Conservation (phyloP, 768 basidiomycete species). For the Suillus lakei region DNA sequence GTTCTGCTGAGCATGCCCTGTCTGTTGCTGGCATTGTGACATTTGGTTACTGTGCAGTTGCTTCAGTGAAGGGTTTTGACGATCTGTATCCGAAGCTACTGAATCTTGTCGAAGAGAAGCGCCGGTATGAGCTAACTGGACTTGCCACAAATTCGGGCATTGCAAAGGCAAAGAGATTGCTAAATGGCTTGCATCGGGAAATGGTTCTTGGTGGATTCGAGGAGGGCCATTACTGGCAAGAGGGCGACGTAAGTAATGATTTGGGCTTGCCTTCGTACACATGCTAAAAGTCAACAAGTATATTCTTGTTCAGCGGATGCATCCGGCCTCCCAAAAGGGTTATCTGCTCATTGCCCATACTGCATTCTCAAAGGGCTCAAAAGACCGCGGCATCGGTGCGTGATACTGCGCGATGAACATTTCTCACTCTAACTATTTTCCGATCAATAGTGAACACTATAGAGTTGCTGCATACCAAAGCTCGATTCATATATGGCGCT, state of each 20-base stretch:
- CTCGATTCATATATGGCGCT: slow-evolving; percentile 82
- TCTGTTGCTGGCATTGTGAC: slow-evolving; percentile 92
- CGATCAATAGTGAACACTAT: slow-evolving; percentile 71
- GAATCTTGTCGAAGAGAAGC: slow-evolving; percentile 84
- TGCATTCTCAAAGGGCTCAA: slow-evolving; percentile 83
- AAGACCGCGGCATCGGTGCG: slow-evolving; percentile 82
- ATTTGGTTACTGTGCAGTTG: slow-evolving; percentile 87
- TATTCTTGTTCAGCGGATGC: slow-evolving; percentile 90
- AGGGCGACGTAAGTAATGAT: slow-evolving; percentile 77
- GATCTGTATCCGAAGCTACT: slow-evolving; percentile 96
- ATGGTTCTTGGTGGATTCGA: slow-evolving; percentile 87
- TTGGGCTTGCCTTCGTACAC: slow-evolving; percentile 4
- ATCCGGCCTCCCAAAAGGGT: slow-evolving; percentile 88
- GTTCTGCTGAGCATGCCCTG: slow-evolving; percentile 94
- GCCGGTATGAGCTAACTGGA: slow-evolving; percentile 74
- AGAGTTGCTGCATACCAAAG: slow-evolving; percentile 79
- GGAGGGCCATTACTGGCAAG: slow-evolving; percentile 97
- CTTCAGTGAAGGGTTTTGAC: slow-evolving; percentile 96
- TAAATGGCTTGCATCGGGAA: slow-evolving; percentile 90
- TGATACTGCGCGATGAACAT: neutral
- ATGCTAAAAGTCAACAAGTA: slow-evolving; percentile 57
- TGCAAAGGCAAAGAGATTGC: slow-evolving; percentile 62
- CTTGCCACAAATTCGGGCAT: slow-evolving; percentile 61
- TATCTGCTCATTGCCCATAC: slow-evolving; percentile 93
- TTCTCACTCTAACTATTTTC: slow-evolving; percentile 6